These are phyloP conservation scores for Plasmodium knowlesi DNA, from an alignment of 169 alveolate genomes.

Conservation along the genomic window DNA sequence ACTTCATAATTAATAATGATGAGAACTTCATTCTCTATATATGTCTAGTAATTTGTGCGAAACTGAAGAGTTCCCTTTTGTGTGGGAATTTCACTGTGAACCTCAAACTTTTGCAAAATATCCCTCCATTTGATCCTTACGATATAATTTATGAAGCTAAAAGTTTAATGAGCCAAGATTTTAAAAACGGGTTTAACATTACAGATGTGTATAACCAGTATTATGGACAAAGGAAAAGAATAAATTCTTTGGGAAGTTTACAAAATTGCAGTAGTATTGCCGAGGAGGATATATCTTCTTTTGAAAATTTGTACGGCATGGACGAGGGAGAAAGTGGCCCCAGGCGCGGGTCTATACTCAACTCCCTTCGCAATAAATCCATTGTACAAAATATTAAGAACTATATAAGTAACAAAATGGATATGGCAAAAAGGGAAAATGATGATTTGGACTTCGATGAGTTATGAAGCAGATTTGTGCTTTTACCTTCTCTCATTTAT, in stretches of 20 bases:
- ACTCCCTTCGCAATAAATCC: constrained; percentile 20
- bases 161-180: constrained; percentile 46
- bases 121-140: constrained; percentile 75
- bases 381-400: constrained; percentile 64
- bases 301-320: not conserved
- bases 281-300: not conserved
- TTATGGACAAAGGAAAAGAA: constrained; percentile 57
- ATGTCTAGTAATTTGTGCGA: constrained; percentile 61
- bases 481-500: not conserved
- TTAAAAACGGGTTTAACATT: constrained; percentile 16
- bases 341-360: not conserved
- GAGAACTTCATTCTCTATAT: constrained; percentile 72
- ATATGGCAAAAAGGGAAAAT: not conserved
- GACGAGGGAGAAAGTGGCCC: constrained; percentile 10
- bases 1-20: constrained; percentile 65
- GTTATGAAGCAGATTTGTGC: not conserved
- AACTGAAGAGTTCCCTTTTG: constrained; percentile 42
- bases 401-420: constrained; percentile 69
- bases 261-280: constrained; percentile 9
- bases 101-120: constrained; percentile 71
- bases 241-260: constrained; percentile 6
- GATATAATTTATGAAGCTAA: constrained; percentile 71
- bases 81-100: constrained; percentile 74
- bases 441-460: not conserved
- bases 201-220: constrained; percentile 47